Base-by-base conservation (phyloP, 345 rosid species). In the Eucalyptus erythrocorys region DNA sequence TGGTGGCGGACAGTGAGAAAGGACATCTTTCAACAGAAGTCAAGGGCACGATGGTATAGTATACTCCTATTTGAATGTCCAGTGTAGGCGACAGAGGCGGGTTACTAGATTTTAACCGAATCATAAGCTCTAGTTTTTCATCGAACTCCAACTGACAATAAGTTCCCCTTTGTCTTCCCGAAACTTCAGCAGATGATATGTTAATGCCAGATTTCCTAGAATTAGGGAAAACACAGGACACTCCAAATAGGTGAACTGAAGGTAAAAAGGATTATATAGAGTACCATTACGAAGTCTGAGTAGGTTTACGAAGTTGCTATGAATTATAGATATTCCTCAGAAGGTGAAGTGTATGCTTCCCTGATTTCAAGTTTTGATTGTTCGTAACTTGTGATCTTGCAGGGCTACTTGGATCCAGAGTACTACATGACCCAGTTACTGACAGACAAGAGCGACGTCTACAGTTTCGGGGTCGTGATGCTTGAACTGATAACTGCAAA, bases 341-440 rank as follows among this genome's bases (percentile, higher is more conserved):
- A 64, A 30, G 37, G 21, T 64, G 37, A 64, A 64, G 76, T n/a
- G 76, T 64, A 2, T 61, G 68, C 68, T 61, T 27, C 3, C 37
- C 37, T 64, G 76, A n/a, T 64, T 14, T 64, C 37, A 37, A 64
- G 76, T 14, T 64, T n/a, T 64, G 37, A 64, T 64, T n/a, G 37
- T n/a, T 64, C 37, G 76, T 64, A 64, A 64, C 37, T 86, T 26
- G 4, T 24, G 50, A 8, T 86, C 15, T 48, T 61, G 86, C 57
- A 91, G 92, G 92, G 92, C 86, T 91, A 91, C 27, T 49, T 91
- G 66, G 92, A 91, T 88, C 92, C 92, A 8, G 92, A 91, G 85
- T 89, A 91, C 87, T 89, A 85, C 91, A 88, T 88, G 91, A 47
- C 91, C 17, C 89, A 88, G 64, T 90, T 89, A 59, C 66, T 88